Conservation (phyloP, 768 basidiomycete genomes). For the Tylopilus plumbeoviolaceoides region DNA sequence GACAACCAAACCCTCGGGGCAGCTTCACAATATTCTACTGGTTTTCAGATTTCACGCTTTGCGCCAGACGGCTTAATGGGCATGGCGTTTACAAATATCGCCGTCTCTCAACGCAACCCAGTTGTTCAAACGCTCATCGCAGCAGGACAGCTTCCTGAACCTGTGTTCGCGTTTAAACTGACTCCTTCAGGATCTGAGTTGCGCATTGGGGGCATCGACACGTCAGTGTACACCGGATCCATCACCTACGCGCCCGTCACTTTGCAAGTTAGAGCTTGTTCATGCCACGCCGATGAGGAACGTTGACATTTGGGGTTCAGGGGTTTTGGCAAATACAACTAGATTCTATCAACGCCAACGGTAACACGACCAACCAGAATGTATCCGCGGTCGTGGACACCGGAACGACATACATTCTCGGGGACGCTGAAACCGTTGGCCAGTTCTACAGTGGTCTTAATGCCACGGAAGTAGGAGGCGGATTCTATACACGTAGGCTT, state of each 20-base stretch:
- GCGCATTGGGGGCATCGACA: slow-evolving; percentile 40
- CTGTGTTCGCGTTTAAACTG: slow-evolving; percentile 39
- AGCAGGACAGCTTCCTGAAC: slow-evolving; percentile 31
- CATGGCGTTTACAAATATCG: slow-evolving; percentile 41
- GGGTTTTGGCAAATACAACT: slow-evolving; percentile 21
- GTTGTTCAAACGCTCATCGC: slow-evolving; percentile 42
- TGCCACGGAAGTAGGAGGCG: slow-evolving; percentile 28
- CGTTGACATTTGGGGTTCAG: slow-evolving; percentile 10
- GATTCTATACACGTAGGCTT: slow-evolving; percentile 34
- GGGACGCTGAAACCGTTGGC: slow-evolving; percentile 34
- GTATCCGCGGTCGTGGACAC: slow-evolving; percentile 44
- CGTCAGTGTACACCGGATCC: slow-evolving; percentile 34
- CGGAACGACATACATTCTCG: slow-evolving; percentile 43
- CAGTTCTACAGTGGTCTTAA: slow-evolving; percentile 30
- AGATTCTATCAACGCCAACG: slow-evolving; percentile 24
- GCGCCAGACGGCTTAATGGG: slow-evolving; percentile 35
- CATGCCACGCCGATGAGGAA: neutral
- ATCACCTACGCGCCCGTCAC: slow-evolving; percentile 36
- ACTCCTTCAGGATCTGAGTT: slow-evolving; percentile 34
- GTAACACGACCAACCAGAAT: neutral
- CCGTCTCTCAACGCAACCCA: slow-evolving; percentile 32
- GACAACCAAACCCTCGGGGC: slow-evolving; percentile 21
- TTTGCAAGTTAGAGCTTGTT: slow-evolving; percentile 20
- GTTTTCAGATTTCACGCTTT: slow-evolving; percentile 11
- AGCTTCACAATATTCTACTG: slow-evolving; percentile 16